Evolutionary conservation across 2,329 filamentous ascomycete genomes (phyloP), one percentile per base, ranked within the genome.

Genomic region (Hypoxylon sp.): DNA sequence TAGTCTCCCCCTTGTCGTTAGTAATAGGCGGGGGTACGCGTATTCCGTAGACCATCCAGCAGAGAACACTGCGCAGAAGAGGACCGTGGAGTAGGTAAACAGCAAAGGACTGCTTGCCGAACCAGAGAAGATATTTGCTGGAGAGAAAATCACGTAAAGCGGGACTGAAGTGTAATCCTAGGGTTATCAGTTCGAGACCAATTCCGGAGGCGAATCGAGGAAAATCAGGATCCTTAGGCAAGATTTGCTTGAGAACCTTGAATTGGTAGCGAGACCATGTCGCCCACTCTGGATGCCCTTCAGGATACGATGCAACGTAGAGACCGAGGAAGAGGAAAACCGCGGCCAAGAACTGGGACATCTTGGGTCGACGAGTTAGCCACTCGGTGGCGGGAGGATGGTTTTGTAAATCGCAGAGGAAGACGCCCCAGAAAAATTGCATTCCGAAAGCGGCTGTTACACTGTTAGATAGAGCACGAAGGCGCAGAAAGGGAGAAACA

Each of bases 1-100:
- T 74, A 14, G 77, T 69, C 22, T 81, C 75, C 50, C 81, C 80
- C 14, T 82, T 72, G 25, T 79, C 79, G 58, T 82, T 79, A 42
- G 69, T 72, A 20, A 79, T 76, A 63, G 81, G 76, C 8, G 79
- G 78, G 11, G 82, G 80, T 1, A 79, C 73, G 53, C 73, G 73
- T 50, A 84, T 77, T 14, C 85, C 82, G 67, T 85, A 90, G 11
- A 89, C 79, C 81, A 90, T 83, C 86, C 88, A 90, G 27, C 86
- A 85, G 13, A 91, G 81, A 6, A 90, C 77, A 25, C 85, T 86
- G 63, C 89, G 85, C 72, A 90, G 84, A 31, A 91, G 81, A 0
- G 86, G 85, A 46, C 89, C 89, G 77, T 91, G 89, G 20, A 91
- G 79, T 6, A 91, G 83, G 73, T 91, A 91, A 13, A 91, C 86